Base-by-base conservation (phyloP, 2,329 filamentous ascomycete genomes). In the Botrytis tulipae region DNA sequence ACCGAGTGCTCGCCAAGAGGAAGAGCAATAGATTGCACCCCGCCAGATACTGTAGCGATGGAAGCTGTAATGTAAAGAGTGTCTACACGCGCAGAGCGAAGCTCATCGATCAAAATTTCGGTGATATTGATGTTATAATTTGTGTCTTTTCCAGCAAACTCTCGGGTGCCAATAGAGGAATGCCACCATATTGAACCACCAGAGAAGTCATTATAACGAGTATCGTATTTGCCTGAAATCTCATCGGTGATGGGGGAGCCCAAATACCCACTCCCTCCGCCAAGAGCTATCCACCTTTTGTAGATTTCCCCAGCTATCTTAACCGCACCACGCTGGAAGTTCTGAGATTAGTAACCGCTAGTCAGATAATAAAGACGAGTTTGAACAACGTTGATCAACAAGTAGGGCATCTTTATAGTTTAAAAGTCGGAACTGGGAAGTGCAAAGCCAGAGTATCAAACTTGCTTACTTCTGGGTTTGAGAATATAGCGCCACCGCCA, bases 141-240 rank as follows among this genome's bases (percentile, higher is more conserved):
- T 18, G 57, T 63, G 29, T 46, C 69, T 22, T 60, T 44, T 22
- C 32, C 69, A 35, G 42, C 46, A 35, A 71, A 71, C 35, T 63
- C 35, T 32, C 69, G 57, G 20, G 57, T 63, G 6, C 57, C 57
- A 32, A 63, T 71, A 2, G 69, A 71, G 8, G 16, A 7, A 48
- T 71, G 57, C 69, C 69, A 71, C 57, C 69, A 71, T 71, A 71
- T 71, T 16, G 69, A 71, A 29, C 69, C 57, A 3, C 29, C 54
- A 42, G 57, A 48, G 8, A 71, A 71, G 14, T n/a, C 59, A 10
- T 54, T 71, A 12, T 63, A 71, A 16, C 25, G 42, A 63, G 69
- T 71, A 37, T 71, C 37, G 7, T 46, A 63, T 35, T 40, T 61
- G 8, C 69, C 57, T 3, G 7, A 6, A 29, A n/a, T 61, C n/a